Percentiles rank a stretch among this genome's conserved stretches.
Evolutionary conservation across 768 basidiomycete genomes (phyloP).

Genomic region (Auricularia heimuer): DNA sequence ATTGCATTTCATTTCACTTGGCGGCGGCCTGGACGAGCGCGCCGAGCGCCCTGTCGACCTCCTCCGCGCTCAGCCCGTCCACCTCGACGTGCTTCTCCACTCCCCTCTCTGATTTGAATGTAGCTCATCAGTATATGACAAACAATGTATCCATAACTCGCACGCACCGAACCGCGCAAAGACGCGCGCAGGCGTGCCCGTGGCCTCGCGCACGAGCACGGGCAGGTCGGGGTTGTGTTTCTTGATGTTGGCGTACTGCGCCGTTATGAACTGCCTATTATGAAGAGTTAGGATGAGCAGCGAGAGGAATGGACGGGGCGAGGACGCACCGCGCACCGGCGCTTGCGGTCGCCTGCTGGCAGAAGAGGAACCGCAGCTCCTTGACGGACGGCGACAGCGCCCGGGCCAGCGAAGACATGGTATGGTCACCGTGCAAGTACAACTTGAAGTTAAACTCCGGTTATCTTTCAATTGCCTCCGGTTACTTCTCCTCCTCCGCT

Average conservation of each 20-base stretch:
- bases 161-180: conserved; percentile 80
- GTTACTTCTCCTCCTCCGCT: too few relatives aligned
- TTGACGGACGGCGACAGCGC: conserved; percentile 68
- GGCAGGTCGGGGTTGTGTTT: conserved; percentile 82
- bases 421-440: too few relatives aligned
- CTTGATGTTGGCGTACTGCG: conserved; percentile 67
- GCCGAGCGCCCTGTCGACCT: conserved; percentile 9
- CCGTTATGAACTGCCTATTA: conserved; percentile 64
- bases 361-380: conserved; percentile 73
- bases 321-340: conserved; percentile 61
- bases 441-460: too few relatives aligned
- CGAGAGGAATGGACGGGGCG: background rate
- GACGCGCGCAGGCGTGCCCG: conserved; percentile 66
- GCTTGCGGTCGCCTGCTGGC: conserved; percentile 66
- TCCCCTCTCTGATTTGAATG: conserved; percentile 7
- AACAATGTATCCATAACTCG: background rate
- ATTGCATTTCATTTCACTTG: background rate
- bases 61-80: conserved; percentile 12
- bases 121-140: background rate
- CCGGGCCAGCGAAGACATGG: conserved; percentile 43
- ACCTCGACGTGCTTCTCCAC: conserved; percentile 16
- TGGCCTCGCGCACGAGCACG: conserved; percentile 70
- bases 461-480: too few relatives aligned
- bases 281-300: background rate
- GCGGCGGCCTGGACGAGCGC: background rate